phyloP scores from a whole-genome alignment of 768 basidiomycete genomes.

The Termitomyces sp. region DNA sequence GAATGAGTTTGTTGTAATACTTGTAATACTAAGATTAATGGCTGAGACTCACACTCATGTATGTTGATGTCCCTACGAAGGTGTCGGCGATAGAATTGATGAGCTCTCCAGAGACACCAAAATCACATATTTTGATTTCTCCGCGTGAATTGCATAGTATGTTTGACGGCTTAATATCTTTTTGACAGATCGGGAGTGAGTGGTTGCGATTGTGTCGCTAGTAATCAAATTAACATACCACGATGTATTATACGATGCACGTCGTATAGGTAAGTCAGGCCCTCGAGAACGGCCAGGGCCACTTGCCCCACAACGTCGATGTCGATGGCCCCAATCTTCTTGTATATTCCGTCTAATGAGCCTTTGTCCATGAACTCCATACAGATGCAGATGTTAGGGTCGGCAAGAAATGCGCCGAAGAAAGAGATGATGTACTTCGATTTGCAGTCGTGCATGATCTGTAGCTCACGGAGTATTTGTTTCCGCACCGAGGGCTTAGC shows the following conservation, averaged over 20 bases:
- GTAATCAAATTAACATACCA: conserved; percentile 45
- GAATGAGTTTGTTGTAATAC: background rate
- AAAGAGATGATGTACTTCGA: conserved; percentile 95
- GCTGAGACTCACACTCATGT: conserved; percentile 85
- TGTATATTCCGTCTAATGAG: conserved; percentile 92
- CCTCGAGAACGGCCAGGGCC: conserved; percentile 91
- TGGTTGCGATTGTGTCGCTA: background rate
- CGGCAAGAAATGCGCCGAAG: conserved; percentile 93
- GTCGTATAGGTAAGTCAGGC: conserved; percentile 95
- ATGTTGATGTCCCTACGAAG: conserved; percentile 97
- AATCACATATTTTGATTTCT: conserved; percentile 98
- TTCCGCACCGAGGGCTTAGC: conserved; percentile 95
- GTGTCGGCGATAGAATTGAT: conserved; percentile 99
- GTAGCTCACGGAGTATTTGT: conserved; percentile 95
- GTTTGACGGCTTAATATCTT: conserved; percentile 99
- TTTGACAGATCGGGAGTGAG: conserved; percentile 16
- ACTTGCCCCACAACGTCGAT: conserved; percentile 91
- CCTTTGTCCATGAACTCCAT: conserved; percentile 98
- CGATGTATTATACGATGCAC: conserved; percentile 97
- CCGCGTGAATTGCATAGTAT: conserved; percentile 92
- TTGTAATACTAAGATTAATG: background rate
- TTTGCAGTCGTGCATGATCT: conserved; percentile 98
- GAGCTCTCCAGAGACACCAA: conserved; percentile 97
- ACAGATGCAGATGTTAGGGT: conserved; percentile 98
- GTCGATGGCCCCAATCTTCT: conserved; percentile 89